Base-by-base conservation (phyloP, 164 flowering plant genomes). In the Macadamia integrifolia region DNA sequence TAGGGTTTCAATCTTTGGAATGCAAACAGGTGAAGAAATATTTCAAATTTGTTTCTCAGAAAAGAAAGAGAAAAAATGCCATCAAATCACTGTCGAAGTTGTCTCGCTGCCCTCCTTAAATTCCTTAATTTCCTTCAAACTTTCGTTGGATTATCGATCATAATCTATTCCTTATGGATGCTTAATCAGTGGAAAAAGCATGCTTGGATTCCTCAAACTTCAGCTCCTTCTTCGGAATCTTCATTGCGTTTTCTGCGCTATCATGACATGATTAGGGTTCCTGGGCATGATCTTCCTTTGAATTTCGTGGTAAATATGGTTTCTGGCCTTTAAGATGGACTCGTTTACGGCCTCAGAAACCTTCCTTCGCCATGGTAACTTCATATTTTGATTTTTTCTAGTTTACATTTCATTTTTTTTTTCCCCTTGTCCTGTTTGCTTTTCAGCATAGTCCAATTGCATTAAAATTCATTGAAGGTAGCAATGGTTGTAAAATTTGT, bases 281-380 rank as follows among this genome's bases (percentile, higher is more conserved):
- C 68, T 4, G 68, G 65, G 5, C 62, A 61, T 5, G 56, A 42
- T 23, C 50, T 40, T 14, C 64, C 77, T 6, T 63, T 75, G 58
- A 71, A 73, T 75, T 15, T 72, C 30, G 77, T 66, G 8, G 70
- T 58, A 28, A 75, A 69, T 58, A 17, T 77, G 63, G 76, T 72
- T 58, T 76, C 80, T 42, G 83, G 80, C 6, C 13, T 71, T n/a
- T 83, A 74, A 12, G 72, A 40, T 46, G 84, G 48, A 10, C 35
- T 76, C 6, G 77, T 66, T 32, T 49, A 77, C 14, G 49, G 63
- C 40, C 60, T 80, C 23, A 8, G 64, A 65, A 72, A 75, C 58
- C 81, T 84, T 69, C 93, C 90, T 7, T 78, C 83, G 72, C 93
- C 96, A 3, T 90, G 96, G 96, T 86, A 81, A 35, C 64, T 12